Percentiles rank a stretch among this genome's conserved stretches.
phyloP scores from a whole-genome alignment of 345 rosid genomes.

The Eucalyptus camaldulensis region DNA sequence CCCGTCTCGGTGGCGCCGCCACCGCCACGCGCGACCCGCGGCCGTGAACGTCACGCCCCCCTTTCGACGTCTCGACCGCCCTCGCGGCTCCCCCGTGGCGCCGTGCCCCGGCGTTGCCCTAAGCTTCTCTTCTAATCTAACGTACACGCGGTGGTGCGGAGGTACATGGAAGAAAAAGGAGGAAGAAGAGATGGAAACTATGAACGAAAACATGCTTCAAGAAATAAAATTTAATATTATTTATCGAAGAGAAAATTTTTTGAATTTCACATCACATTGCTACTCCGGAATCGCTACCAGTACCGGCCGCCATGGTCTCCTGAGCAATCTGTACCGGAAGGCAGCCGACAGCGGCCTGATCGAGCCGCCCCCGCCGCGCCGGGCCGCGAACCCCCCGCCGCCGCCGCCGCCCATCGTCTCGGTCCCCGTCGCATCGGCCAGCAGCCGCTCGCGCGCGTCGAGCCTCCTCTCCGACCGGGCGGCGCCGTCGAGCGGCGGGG shows the following conservation, averaged over 20 bases:
- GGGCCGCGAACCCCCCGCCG: neutral
- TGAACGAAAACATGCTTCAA: neutral
- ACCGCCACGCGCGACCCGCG: neutral
- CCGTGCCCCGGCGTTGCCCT: neutral
- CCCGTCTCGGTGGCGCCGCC: neutral
- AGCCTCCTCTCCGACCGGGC: neutral
- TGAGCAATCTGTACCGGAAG: constrained; percentile 50
- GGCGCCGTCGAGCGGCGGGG: constrained; percentile 45
- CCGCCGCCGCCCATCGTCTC: neutral
- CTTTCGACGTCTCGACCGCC: neutral
- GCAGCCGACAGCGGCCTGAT: constrained; percentile 37
- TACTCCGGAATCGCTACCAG: constrained; percentile 78
- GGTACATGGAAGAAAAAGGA: neutral
- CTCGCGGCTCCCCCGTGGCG: neutral
- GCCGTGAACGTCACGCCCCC: neutral
- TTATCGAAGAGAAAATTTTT: neutral
- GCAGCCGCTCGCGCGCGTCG: constrained; percentile 14
- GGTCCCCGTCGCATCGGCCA: constrained; percentile 2
- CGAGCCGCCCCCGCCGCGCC: constrained; percentile 27
- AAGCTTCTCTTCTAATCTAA: neutral
- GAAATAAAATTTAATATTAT: neutral
- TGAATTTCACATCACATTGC: neutral
- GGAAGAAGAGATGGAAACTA: neutral
- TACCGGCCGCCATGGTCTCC: constrained; percentile 86
- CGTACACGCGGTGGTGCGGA: neutral